Base-by-base conservation (phyloP, 208 protist genomes). In the Acanthamoeba healyi region DNA sequence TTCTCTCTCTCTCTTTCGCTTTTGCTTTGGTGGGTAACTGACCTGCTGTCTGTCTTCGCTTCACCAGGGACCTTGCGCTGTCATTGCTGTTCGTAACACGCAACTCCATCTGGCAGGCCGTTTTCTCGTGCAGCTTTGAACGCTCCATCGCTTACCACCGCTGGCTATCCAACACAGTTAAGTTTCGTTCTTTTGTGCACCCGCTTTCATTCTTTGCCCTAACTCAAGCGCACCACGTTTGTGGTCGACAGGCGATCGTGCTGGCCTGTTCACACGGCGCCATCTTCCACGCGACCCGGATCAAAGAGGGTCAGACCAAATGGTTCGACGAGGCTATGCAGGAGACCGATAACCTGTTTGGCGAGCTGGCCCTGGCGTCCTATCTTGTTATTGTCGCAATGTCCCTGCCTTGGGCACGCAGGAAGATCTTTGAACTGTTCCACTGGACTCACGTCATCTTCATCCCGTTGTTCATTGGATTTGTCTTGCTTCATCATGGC, bases 101-200 rank as follows among this genome's bases (percentile, higher is more conserved):
- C n/a, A 77, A 77, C 67, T 77, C 67, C 17, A 77, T 77, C 67
- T 77, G 67, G 67, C 67, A 77, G 34, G 32, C 22, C 7, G 5
- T 77, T 4, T 77, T 77, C 67, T 77, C 67, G 24, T 77, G 67
- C 67, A 77, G 67, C 67, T 77, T 77, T 15, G 67, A 77, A 36
- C 67, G 67, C 15, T 29, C 67, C 34, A 44, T 77, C 67, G 29
- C 38, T 22, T 77, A 77, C 67, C 67, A 77, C 22, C 67, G 67
- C 29, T 77, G 67, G 67, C 1, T 77, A 2, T 42, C 67, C 67
- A 77, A 44, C 67, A 44, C 67, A 77, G 10, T 32, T 36, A 36
- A 72, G 24, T 49, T 49, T 49, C 44, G 44, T 49, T 49, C 44
- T 49, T 49, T 4, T 12, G 12, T 12, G 7, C 4, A 49, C 7